Base-by-base conservation (phyloP, 2,329 filamentous ascomycete species). In the Aspergillus uvarum region DNA sequence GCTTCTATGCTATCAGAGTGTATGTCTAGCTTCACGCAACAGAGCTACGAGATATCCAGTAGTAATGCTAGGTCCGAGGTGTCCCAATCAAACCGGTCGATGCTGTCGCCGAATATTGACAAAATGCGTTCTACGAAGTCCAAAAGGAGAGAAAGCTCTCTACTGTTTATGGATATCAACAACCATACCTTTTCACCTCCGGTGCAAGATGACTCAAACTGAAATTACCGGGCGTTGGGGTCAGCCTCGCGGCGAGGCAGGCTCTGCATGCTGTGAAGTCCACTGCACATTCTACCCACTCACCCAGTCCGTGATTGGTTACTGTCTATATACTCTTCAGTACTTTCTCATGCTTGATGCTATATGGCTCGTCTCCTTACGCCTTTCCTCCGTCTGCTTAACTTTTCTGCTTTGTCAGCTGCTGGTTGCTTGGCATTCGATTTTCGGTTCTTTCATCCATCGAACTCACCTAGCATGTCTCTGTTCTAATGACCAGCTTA, bases 11-110 rank as follows among this genome's bases (percentile, higher is more conserved):
- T 71, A 21, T 76, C 81, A 57, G 80, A 84, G 32, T 81, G 80
- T 6, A 82, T 82, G 2, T 83, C 84, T 63, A 79, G 81, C 29
- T 79, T 81, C 1, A 70, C 83, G 58, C 80, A 82, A 54, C 80
- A 80, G 16, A 77, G 77, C 51, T 82, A 84, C 70, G 79, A 84
- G 57, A 69, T 72, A 51, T 60, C 65, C 44, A 61, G 67, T 47
- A 70, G 70, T 35, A 70, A 49, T 19, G 38, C 16, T 42, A 24
- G 69, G 35, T 62, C 67, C 31, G 70, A 74, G 12, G 68, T 69
- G 24, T 69, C 73, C 50, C 67, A 67, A 49, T 66, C 67, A 21
- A 63, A 54, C 47, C 70, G 56, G 60, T 63, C 54, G 21, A 77
- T 79, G 71, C 58, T 82, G 54, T 68, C 72, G 19, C 75, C 79